These are phyloP conservation scores for Sporothrix phasma DNA, from an alignment of 2,329 filamentous ascomycete species.

Conservation along the genomic window DNA sequence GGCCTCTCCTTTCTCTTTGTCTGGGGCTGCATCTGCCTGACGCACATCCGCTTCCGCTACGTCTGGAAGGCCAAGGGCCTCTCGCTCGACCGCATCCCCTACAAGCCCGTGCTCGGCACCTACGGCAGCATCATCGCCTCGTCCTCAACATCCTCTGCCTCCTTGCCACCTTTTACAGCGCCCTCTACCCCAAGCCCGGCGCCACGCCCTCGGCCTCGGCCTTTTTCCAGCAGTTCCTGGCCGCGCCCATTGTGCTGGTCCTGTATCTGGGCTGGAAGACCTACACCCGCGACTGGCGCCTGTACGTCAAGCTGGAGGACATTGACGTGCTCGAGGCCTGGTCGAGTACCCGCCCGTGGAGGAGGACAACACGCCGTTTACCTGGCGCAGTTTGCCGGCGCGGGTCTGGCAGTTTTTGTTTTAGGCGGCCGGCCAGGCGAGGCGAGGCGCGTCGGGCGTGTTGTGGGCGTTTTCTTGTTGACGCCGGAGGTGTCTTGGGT, in stretches of 20 bases:
- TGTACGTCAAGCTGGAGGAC: constrained; percentile 45
- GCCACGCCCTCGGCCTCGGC: constrained; percentile 30
- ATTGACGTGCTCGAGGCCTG: constrained; percentile 54
- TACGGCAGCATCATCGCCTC: constrained; percentile 59
- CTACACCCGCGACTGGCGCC: constrained; percentile 41
- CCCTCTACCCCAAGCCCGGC: constrained; percentile 38
- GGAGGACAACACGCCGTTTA: constrained; percentile 25
- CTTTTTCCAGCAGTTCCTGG: constrained; percentile 53
- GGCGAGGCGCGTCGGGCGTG: too few relatives aligned
- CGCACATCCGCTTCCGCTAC: constrained; percentile 55
- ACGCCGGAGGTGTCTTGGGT: too few relatives aligned
- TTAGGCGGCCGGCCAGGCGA: too few relatives aligned
- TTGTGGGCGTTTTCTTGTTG: too few relatives aligned
- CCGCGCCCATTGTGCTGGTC: constrained; percentile 43
- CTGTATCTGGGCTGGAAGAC: constrained; percentile 61
- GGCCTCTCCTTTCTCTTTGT: constrained; percentile 66
- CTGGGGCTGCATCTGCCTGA: constrained; percentile 59
- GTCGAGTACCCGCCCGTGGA: constrained; percentile 44
- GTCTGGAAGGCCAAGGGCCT: constrained; percentile 52
- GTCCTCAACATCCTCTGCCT: constrained; percentile 57
- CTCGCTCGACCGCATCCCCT: constrained; percentile 38
- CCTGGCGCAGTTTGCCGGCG: constrained; percentile 29
- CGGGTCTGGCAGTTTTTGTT: constrained; percentile 29
- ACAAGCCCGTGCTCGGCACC: constrained; percentile 42
- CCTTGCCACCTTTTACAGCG: constrained; percentile 62